Conservation (phyloP, 2,329 filamentous ascomycete genomes). For the Fusarium scirpi region DNA sequence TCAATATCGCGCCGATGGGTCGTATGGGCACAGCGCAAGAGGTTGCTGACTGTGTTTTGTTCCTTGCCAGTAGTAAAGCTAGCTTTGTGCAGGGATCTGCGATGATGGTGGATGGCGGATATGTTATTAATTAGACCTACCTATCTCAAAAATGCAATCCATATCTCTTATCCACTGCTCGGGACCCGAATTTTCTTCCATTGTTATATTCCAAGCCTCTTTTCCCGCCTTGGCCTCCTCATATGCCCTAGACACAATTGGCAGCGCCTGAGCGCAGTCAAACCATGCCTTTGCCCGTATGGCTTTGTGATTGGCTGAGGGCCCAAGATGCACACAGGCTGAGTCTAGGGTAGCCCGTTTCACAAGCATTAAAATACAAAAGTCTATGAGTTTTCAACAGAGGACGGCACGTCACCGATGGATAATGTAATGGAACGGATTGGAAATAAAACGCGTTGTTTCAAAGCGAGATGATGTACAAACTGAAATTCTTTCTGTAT, state of each 20-base stretch:
- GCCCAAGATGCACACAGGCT: too few species aligned
- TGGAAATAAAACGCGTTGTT: neutral
- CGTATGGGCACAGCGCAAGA: conserved; percentile 64
- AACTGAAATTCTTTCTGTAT: too few species aligned
- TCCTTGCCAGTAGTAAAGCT: conserved; percentile 61
- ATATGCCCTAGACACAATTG: too few species aligned
- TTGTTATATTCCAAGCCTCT: neutral
- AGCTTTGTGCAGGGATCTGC: conserved; percentile 66
- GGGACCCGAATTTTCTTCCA: neutral
- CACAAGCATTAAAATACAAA: too few species aligned
- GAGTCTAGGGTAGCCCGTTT: too few species aligned
- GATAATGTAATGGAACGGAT: too few species aligned
- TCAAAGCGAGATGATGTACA: neutral
- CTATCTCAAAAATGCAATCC: neutral
- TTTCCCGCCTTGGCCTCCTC: too few species aligned
- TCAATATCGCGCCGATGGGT: conserved; percentile 60
- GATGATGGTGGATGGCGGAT: conserved; percentile 65
- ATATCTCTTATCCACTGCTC: neutral
- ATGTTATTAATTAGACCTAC: conserved; percentile 57
- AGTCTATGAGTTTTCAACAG: too few species aligned
- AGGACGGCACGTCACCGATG: too few species aligned
- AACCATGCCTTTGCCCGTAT: too few species aligned
- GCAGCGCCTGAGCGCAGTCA: too few species aligned
- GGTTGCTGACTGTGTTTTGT: conserved; percentile 62
- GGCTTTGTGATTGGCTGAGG: too few species aligned